These are phyloP conservation scores for Diospyros lotus DNA, from an alignment of 148 eudicot species.

Conservation along the genomic window DNA sequence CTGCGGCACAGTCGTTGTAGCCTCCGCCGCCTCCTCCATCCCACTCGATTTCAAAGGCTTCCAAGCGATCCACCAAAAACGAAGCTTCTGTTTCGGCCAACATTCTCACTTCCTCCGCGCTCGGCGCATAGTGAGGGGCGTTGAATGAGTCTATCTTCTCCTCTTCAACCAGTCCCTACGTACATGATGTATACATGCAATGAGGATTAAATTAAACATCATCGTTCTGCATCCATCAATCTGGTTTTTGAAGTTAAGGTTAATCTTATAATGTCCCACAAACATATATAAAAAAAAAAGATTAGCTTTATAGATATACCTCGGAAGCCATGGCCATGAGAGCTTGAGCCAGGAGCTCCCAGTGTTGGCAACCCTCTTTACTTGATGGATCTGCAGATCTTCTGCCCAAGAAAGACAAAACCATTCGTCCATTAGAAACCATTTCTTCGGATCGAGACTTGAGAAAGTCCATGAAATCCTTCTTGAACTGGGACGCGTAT, in stretches of 20 bases:
- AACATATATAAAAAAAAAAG: not conserved
- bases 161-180: slow-evolving; percentile 59
- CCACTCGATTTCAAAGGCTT: slow-evolving; percentile 48
- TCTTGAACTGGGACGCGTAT: slow-evolving; percentile 57
- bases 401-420: slow-evolving; percentile 70
- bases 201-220: not conserved
- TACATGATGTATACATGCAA: slow-evolving; percentile 1
- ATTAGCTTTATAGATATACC: slow-evolving; percentile 28
- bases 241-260: too few species aligned
- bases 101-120: slow-evolving; percentile 41
- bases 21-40: slow-evolving; percentile 21
- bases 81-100: slow-evolving; percentile 50
- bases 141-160: slow-evolving; percentile 64
- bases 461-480: slow-evolving; percentile 65
- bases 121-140: slow-evolving; percentile 63
- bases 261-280: not conserved
- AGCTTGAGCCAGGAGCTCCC: slow-evolving; percentile 40
- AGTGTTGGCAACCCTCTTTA: slow-evolving; percentile 37
- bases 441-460: slow-evolving; percentile 61
- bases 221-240: not conserved
- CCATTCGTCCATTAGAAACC: slow-evolving; percentile 56
- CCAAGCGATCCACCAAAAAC: slow-evolving; percentile 29
- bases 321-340: slow-evolving; percentile 46
- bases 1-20: not conserved
- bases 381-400: slow-evolving; percentile 33